Percentiles rank a stretch among this genome's conserved stretches.
These are phyloP conservation scores for Gossypium schwendimanii DNA, from an alignment of 441 rosid genomes.

Conservation along the genomic window DNA sequence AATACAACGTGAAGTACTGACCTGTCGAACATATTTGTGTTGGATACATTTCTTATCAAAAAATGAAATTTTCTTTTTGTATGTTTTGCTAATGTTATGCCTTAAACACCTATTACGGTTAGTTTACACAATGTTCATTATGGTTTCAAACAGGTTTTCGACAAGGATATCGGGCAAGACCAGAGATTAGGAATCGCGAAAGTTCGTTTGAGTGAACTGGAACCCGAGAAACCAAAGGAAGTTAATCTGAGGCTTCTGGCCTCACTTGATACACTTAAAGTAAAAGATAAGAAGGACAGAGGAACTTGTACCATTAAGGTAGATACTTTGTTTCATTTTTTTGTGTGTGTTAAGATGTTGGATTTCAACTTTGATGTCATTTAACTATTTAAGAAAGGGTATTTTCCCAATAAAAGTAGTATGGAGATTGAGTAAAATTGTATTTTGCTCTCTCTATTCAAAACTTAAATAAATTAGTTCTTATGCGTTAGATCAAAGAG, in stretches of 20 bases:
- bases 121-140: conserved; percentile 1
- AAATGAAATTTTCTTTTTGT: not conserved
- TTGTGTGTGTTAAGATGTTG: not conserved
- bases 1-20: no score
- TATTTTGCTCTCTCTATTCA: no score
- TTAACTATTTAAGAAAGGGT: not conserved
- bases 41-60: not conserved
- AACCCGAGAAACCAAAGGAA: conserved; percentile 45
- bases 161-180: conserved; percentile 86
- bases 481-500: no score
- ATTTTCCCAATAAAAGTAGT: no score
- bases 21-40: not conserved
- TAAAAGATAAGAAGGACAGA: conserved; percentile 89
- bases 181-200: conserved; percentile 74
- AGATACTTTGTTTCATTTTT: not conserved
- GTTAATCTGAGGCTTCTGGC: conserved; percentile 55
- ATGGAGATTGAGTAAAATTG: no score
- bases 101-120: not conserved
- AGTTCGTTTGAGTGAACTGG: conserved; percentile 56
- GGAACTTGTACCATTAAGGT: conserved; percentile 75
- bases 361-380: not conserved
- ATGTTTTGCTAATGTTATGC: not conserved
- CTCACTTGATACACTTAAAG: conserved; percentile 81
- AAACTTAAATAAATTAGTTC: no score
- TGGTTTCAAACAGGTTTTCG: conserved; percentile 57